Conservation (phyloP, 192 early-diverging fungal species). For the Geosiphon pyriformis region DNA sequence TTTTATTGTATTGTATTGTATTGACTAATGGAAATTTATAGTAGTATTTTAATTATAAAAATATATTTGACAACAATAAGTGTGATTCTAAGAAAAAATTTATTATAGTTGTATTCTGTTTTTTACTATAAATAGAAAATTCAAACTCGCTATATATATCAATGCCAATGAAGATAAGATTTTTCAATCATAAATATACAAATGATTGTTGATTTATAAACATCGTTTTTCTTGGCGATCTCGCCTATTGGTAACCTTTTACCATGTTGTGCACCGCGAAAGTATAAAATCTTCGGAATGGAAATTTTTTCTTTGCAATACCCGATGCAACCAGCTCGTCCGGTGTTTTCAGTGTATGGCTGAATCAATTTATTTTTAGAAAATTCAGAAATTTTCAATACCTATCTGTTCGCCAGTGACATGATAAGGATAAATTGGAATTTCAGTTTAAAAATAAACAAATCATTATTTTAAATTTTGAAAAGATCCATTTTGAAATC, state of each 20-base stretch:
- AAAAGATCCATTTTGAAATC: slow-evolving; percentile 22
- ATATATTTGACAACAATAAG: no score
- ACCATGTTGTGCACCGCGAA: slow-evolving; percentile 52
- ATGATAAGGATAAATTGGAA: slow-evolving; percentile 45
- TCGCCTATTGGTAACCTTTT: slow-evolving; percentile 52
- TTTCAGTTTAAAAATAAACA: slow-evolving; percentile 38
- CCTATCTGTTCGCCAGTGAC: slow-evolving; percentile 38
- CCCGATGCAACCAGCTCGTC: slow-evolving; percentile 30
- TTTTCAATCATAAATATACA: no score
- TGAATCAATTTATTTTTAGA: neutral
- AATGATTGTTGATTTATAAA: no score
- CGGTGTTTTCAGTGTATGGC: slow-evolving; percentile 38
- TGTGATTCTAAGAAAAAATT: no score
- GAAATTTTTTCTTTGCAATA: slow-evolving; percentile 24
- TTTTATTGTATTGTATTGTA: no score
- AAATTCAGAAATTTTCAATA: slow-evolving; percentile 53
- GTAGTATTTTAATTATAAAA: no score
- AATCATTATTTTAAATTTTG: neutral
- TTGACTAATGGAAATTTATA: no score
- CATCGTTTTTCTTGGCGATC: slow-evolving; percentile 46
- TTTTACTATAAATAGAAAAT: no score
- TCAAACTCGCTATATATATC: no score
- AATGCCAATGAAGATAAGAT: no score
- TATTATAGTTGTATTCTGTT: no score
- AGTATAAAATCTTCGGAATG: slow-evolving; percentile 49